Base-by-base conservation (phyloP, 1,139 yeast species). In the Komagataea norvegica region DNA sequence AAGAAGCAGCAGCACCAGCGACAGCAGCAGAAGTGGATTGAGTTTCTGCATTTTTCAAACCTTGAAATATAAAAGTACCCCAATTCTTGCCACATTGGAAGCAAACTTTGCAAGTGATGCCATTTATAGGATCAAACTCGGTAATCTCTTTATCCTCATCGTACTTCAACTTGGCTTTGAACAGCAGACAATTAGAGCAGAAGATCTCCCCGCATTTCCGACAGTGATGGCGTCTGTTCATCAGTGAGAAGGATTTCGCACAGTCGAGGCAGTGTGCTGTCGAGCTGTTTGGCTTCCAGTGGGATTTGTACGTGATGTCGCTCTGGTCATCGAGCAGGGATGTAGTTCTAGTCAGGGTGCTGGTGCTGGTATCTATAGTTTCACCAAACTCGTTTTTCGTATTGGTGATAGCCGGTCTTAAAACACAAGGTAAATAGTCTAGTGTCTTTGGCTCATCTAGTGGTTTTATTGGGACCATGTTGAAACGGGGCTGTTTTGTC, bases 141-240 rank as follows among this genome's bases (percentile, higher is more conserved):
- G 37, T 29, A n/a, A 7, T 16, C 15, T 30, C 30, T 3, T 18
- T 10, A 7, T 10, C n/a, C 9, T 53, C 50, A 8, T 43, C 40
- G 15, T 29, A 36, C 23, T 26, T 41, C 28, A 53, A 23, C 28
- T 46, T 49, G 1, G 55, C 55, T 36, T 44, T 47, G 3, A 47
- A 43, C 9, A 46, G 29, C 11, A 49, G 37, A 31, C 57, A 53
- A 20, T 41, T 38, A 1, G 43, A 39, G 62, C 97, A 89, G 55
- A 82, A 89, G 7, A 89, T 75, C 20, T 87, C 93, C 13, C 97
- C 97, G 63, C 97, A 89, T 56, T 85, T 82, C 32, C 97, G 72
- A 57, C 97, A 89, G 61, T 89, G 97, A 57, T 89, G 97, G 39
- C 93, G 77, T 46, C 97, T 73, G 49, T 87, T 93, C 60, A 86